Evolutionary conservation across 768 basidiomycete genomes (phyloP).

Genomic region (Podaxis sp.): DNA sequence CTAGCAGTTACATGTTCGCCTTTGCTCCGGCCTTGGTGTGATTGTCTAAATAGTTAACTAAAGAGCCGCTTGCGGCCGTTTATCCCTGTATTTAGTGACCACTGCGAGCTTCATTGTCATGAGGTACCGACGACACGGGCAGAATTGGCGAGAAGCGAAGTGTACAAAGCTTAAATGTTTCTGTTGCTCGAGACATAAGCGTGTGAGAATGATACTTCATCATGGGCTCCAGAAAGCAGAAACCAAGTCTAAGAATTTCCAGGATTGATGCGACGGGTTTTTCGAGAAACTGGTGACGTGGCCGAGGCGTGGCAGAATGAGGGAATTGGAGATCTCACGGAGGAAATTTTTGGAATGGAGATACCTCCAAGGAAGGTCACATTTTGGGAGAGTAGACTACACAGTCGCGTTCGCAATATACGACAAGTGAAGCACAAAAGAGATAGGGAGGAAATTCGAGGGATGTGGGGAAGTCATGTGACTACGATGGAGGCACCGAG

Average conservation of each 20-base stretch:
- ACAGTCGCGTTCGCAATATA: neutral
- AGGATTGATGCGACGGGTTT: neutral
- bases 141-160: neutral
- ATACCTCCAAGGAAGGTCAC: neutral
- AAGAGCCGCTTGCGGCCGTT: neutral
- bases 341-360: neutral
- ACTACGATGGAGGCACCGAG: neutral
- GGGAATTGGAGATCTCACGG: neutral
- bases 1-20: neutral
- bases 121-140: too few species aligned
- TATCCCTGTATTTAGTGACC: too few species aligned
- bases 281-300: constrained; percentile 1
- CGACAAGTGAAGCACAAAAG: neutral
- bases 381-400: neutral
- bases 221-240: neutral
- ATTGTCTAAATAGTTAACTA: neutral
- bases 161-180: neutral
- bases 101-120: neutral
- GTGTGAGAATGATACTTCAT: neutral
- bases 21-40: too few species aligned
- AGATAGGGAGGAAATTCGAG: neutral
- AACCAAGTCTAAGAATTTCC: neutral
- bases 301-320: constrained; percentile 1
- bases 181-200: neutral
- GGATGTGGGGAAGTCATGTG: neutral